Conservation (phyloP, 768 basidiomycete genomes). For the Amanita pallidorosea region DNA sequence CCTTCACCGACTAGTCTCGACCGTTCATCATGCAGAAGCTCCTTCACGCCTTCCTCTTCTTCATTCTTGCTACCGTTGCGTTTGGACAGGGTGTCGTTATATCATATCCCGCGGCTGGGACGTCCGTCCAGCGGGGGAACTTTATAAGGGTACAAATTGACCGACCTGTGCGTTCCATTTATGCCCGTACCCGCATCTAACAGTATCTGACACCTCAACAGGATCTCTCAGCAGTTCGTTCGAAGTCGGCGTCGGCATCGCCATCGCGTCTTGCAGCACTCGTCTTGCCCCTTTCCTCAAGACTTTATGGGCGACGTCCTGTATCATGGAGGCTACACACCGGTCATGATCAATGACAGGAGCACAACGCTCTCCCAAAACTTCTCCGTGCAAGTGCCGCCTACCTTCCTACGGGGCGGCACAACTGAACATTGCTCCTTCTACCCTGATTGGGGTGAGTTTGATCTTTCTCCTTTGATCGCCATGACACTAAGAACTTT, state of each 20-base stretch:
- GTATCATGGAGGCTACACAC: conserved; percentile 36
- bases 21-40: not conserved
- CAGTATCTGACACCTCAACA: conserved; percentile 9
- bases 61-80: conserved; percentile 16
- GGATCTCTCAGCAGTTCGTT: conserved; percentile 26
- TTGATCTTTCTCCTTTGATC: not conserved
- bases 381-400: conserved; percentile 31
- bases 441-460: conserved; percentile 30
- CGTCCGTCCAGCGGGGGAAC: conserved; percentile 23
- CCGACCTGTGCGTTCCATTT: conserved; percentile 28
- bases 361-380: conserved; percentile 30
- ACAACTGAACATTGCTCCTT: conserved; percentile 24
- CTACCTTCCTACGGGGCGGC: conserved; percentile 17
- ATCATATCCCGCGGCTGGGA: conserved; percentile 25
- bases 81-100: conserved; percentile 34
- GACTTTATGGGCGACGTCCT: conserved; percentile 30
- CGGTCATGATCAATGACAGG: conserved; percentile 17
- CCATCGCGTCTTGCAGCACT: conserved; percentile 24
- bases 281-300: conserved; percentile 13
- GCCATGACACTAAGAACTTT: not conserved
- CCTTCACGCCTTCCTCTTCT: not conserved
- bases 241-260: conserved; percentile 38
- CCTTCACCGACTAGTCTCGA: no score
- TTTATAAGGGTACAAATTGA: conserved; percentile 34
- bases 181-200: not conserved